phyloP scores from a whole-genome alignment of 331 rosid species.

The Spiraea crenata region DNA sequence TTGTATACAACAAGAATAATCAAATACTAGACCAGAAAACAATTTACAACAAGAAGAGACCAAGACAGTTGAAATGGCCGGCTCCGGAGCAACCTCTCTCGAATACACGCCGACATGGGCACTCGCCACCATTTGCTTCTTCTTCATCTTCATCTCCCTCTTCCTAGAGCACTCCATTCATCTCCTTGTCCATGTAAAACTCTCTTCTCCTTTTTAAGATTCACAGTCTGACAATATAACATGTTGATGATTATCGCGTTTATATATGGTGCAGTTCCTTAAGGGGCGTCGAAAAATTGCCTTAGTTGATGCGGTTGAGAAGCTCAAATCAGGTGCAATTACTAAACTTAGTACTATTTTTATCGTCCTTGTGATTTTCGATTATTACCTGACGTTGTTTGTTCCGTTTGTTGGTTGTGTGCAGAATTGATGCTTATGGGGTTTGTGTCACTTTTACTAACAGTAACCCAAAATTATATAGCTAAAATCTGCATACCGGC shows the following conservation, averaged over 20 bases:
- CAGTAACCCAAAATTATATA: slow-evolving; percentile 28
- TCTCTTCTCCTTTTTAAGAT: background rate
- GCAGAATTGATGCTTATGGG: slow-evolving; percentile 45
- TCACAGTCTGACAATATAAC: background rate
- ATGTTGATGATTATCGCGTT: background rate
- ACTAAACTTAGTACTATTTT: too few relatives aligned
- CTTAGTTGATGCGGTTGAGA: slow-evolving; percentile 33
- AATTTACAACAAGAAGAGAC: background rate
- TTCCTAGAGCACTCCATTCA: slow-evolving; percentile 26
- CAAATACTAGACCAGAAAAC: background rate
- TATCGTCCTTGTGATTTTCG: background rate
- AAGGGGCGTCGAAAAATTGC: slow-evolving; percentile 24
- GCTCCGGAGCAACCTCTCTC: slow-evolving; percentile 2
- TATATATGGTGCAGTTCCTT: slow-evolving; percentile 28
- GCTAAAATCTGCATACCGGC: slow-evolving; percentile 33
- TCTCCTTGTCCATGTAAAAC: slow-evolving; percentile 26
- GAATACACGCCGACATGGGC: slow-evolving; percentile 48
- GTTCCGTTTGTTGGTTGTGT: background rate
- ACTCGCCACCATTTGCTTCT: slow-evolving; percentile 32
- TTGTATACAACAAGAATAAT: background rate
- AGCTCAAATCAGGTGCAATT: slow-evolving; percentile 38
- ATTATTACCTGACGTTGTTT: background rate
- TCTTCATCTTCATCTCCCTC: slow-evolving; percentile 37
- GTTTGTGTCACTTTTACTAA: slow-evolving; percentile 36
- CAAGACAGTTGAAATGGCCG: slow-evolving; percentile 22